phyloP scores from a whole-genome alignment of 371 early-diverging fungal genomes.

The Blakeslea trispora region DNA sequence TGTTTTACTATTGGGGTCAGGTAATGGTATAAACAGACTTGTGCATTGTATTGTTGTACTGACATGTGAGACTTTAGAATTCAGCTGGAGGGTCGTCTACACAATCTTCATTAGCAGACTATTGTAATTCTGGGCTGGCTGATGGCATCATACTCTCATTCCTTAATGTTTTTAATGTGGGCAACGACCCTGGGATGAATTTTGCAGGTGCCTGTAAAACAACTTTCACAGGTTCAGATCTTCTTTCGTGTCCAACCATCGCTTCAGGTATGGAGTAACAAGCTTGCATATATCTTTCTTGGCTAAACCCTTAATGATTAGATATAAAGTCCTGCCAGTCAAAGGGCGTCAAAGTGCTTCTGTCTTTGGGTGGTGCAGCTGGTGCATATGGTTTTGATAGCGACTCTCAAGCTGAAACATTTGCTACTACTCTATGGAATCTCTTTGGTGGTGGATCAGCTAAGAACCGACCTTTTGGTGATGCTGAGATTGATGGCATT shows the following conservation, averaged over 20 bases:
- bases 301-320: background rate
- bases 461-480: conserved; percentile 61
- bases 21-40: conserved; percentile 5
- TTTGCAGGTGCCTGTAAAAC: conserved; percentile 63
- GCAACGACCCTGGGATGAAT: conserved; percentile 51
- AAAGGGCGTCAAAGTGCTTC: conserved; percentile 60
- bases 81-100: conserved; percentile 28
- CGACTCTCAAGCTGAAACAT: conserved; percentile 47
- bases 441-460: conserved; percentile 58
- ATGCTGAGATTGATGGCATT: conserved; percentile 64
- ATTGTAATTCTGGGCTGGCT: conserved; percentile 54
- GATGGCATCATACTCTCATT: conserved; percentile 66
- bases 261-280: conserved; percentile 36
- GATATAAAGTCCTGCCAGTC: conserved; percentile 69
- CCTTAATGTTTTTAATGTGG: conserved; percentile 55
- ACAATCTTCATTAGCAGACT: conserved; percentile 50
- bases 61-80: conserved; percentile 22
- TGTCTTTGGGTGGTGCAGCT: conserved; percentile 73
- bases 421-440: conserved; percentile 67
- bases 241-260: conserved; percentile 62
- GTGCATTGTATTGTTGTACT: background rate
- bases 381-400: conserved; percentile 60
- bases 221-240: conserved; percentile 49
- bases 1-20: conserved; percentile 39
- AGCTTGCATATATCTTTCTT: background rate